Conservation (phyloP, 768 basidiomycete genomes). For the Inosperma sp. region DNA sequence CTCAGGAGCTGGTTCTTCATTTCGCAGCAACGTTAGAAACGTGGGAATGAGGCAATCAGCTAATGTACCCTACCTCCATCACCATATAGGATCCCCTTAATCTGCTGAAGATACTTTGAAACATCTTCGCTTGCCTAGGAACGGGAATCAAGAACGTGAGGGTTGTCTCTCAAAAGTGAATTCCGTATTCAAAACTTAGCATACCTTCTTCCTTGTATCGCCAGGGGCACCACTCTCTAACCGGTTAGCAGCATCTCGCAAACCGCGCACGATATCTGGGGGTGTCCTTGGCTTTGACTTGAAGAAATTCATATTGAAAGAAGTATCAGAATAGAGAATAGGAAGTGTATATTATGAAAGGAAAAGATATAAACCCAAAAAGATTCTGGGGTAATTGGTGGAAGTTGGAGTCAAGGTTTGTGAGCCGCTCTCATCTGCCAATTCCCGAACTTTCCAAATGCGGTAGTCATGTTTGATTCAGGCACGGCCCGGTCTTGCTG, state of each 20-base stretch:
- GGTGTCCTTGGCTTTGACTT: constrained; percentile 86
- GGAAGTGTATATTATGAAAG: constrained; percentile 10
- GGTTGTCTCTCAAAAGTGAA: neutral
- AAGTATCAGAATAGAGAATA: neutral
- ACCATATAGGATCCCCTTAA: constrained; percentile 83
- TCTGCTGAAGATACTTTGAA: constrained; percentile 83
- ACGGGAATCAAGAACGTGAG: constrained; percentile 5
- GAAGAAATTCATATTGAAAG: constrained; percentile 84
- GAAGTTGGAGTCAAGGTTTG: constrained; percentile 3
- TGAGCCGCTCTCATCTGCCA: neutral
- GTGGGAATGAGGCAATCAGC: constrained; percentile 2
- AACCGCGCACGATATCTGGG: constrained; percentile 77
- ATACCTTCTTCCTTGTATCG: constrained; percentile 78
- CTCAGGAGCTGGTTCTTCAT: constrained; percentile 77
- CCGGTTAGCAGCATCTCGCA: constrained; percentile 74
- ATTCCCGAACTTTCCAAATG: constrained; percentile 10
- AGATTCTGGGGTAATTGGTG: neutral
- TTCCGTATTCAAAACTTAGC: constrained; percentile 15
- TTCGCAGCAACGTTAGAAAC: constrained; percentile 2
- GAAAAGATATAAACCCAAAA: constrained; percentile 7
- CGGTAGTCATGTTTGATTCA: constrained; percentile 9
- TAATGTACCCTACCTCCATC: constrained; percentile 64
- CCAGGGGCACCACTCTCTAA: constrained; percentile 68
- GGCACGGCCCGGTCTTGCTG: constrained; percentile 1
- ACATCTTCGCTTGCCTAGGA: constrained; percentile 83